A percentile compares a stretch with the other conserved stretches of the same genome.
These are phyloP conservation scores for Neurospora intermedia DNA, from an alignment of 495 filamentous ascomycete species.

Conservation along the genomic window DNA sequence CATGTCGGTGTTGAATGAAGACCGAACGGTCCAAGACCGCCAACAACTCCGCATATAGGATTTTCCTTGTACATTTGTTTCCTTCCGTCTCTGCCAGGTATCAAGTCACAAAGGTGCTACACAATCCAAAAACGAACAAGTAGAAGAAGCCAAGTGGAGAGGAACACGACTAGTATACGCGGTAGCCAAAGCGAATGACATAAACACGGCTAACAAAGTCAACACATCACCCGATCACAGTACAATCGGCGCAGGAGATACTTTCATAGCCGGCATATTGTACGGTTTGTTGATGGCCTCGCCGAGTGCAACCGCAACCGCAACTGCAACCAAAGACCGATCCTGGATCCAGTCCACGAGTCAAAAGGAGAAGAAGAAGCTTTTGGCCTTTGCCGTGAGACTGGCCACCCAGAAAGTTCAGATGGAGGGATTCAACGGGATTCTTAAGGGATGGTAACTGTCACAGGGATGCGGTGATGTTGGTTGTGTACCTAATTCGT, in stretches of 20 bases:
- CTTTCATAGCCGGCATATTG: slow-evolving; percentile 62
- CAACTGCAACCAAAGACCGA: not conserved
- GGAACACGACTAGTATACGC: not conserved
- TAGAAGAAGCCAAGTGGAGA: not conserved
- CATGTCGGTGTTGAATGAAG: not conserved
- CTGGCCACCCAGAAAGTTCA: slow-evolving; percentile 59
- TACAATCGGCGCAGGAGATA: slow-evolving; percentile 63
- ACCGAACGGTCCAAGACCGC: not conserved
- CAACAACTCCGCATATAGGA: not conserved
- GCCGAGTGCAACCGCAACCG: not conserved
- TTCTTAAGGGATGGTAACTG: not conserved
- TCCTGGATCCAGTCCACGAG: slow-evolving; percentile 27
- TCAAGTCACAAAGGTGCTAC: no score
- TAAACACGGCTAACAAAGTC: slow-evolving; percentile 2
- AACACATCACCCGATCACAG: slow-evolving; percentile 22
- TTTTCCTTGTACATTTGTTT: not conserved
- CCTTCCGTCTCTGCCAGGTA: no score
- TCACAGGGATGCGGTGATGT: no score
- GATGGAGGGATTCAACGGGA: slow-evolving; percentile 52
- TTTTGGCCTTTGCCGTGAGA: slow-evolving; percentile 49
- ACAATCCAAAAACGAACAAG: not conserved
- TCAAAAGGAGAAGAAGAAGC: slow-evolving; percentile 24
- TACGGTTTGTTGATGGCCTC: slow-evolving; percentile 40
- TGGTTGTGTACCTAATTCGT: no score
- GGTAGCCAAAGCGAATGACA: not conserved